Percentiles rank a stretch among this genome's conserved stretches.
These are phyloP conservation scores for Rhododendron vialii DNA, from an alignment of 148 eudicot genomes.

Conservation along the genomic window DNA sequence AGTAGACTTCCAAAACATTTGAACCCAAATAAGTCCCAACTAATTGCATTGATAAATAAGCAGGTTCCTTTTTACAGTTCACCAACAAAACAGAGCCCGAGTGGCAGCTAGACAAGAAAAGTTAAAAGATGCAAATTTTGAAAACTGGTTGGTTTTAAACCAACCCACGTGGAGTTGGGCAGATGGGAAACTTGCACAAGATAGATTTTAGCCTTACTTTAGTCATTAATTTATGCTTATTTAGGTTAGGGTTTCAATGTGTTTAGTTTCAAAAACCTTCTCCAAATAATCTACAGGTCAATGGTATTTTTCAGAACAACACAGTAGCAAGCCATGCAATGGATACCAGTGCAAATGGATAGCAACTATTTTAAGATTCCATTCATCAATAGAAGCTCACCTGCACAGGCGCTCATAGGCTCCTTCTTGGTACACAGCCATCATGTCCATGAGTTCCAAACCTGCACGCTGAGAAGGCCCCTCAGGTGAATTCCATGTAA, in stretches of 20 bases:
- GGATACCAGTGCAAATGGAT: neutral
- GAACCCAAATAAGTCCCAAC: neutral
- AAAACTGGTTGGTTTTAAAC: neutral
- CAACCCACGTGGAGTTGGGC: neutral
- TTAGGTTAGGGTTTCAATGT: neutral
- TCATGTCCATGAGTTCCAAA: conserved; percentile 98
- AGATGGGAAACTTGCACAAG: neutral
- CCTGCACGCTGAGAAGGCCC: conserved; percentile 81
- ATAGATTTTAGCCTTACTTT: neutral
- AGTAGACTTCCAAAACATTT: neutral
- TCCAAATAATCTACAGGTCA: neutral
- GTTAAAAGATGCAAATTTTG: neutral
- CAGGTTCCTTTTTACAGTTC: neutral
- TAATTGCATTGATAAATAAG: neutral
- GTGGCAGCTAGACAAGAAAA: neutral
- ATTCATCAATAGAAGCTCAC: conserved; percentile 31
- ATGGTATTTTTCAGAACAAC: neutral
- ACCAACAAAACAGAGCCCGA: neutral
- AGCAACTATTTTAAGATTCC: neutral
- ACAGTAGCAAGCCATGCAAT: neutral
- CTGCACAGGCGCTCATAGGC: conserved; percentile 99
- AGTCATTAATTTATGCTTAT: neutral
- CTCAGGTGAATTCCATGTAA: conserved; percentile 19
- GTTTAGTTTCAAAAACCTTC: neutral
- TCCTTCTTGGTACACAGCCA: conserved; percentile 99